These are phyloP conservation scores for Tetrapyrgos nigripes DNA, from an alignment of 1,284 basidiomycete species.

Conservation along the genomic window DNA sequence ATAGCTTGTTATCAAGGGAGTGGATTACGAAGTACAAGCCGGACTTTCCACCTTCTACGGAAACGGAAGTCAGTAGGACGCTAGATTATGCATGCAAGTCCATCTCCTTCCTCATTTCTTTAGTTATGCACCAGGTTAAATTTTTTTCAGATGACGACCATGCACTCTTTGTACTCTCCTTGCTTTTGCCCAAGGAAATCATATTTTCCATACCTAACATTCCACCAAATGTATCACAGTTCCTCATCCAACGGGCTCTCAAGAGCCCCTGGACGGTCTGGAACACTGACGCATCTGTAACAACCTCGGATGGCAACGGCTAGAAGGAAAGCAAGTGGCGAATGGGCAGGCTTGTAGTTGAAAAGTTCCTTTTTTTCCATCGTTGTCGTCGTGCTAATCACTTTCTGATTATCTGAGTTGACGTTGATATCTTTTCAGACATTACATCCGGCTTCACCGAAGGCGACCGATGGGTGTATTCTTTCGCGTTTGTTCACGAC, in stretches of 20 bases:
- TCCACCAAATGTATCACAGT: constrained; percentile 50
- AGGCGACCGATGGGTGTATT: constrained; percentile 86
- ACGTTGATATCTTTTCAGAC: neutral
- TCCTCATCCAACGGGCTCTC: constrained; percentile 63
- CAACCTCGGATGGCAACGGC: constrained; percentile 5
- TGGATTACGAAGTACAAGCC: constrained; percentile 84
- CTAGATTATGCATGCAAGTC: constrained; percentile 82
- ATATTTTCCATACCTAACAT: constrained; percentile 48
- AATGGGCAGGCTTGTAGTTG: constrained; percentile 74
- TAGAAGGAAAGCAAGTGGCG: constrained; percentile 66
- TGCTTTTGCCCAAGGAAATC: constrained; percentile 7
- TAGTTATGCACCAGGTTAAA: too few species aligned
- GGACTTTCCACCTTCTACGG: constrained; percentile 75
- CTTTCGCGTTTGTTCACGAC: constrained; percentile 80
- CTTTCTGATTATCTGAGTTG: neutral
- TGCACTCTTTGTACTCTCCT: constrained; percentile 70
- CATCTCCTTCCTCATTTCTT: neutral
- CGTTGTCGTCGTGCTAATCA: too few species aligned
- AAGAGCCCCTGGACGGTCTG: constrained; percentile 69
- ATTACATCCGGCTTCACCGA: constrained; percentile 36
- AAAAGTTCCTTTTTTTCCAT: neutral
- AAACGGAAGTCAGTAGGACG: constrained; percentile 68
- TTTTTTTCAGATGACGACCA: constrained; percentile 79
- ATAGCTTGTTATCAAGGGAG: constrained; percentile 50
- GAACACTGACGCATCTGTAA: constrained; percentile 58